Evolutionary conservation across 495 filamentous ascomycete genomes (phyloP), one percentile per base, ranked within the genome.

Genomic region (Podospora fimiseda): DNA sequence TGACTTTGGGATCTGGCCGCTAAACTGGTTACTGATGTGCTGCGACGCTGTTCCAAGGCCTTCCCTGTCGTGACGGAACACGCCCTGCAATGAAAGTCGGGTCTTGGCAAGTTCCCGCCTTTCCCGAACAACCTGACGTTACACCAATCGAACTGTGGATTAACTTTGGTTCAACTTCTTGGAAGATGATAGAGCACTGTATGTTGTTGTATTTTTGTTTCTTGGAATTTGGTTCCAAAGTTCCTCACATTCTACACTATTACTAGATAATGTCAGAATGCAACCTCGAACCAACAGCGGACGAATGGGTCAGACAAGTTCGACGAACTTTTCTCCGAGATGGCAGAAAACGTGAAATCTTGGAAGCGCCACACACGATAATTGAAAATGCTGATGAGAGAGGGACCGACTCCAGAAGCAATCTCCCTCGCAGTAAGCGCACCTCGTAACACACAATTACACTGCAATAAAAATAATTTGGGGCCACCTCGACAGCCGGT

Each of bases 41-140:
- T 58, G 33, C 53, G 42, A 60, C 54, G 50, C 43, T 60, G 27
- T 57, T 57, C 58, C 53, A 57, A 60, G 58, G 51, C 54, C 41
- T 51, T 40, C 55, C 51, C 24, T 61, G 55, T 41, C 48, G 14
- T 42, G 27, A 39, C 16, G 15, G 41, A 15, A 40, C 23, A 36
- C 38, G 43, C 42, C 18, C 43, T 14, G 18, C 6, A n/a, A 13
- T n/a, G 44, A 24, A 13, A 50, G 15, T 43, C 16, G 22, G 24
- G 23, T 51, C 21, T 14, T 51, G 23, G 23, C 36, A 20, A 30
- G 46, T 16, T 48, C 18, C n/a, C 15, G n/a, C 20, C 9, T 3
- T 48, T 33, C 9, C 7, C 21, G 15, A 13, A 14, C 48, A 43
- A 53, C 57, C 53, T 51, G 50, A 53, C 60, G 19, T 52, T 40